Conservation (phyloP, 768 basidiomycete genomes). For the Filobasidium floriforme region DNA sequence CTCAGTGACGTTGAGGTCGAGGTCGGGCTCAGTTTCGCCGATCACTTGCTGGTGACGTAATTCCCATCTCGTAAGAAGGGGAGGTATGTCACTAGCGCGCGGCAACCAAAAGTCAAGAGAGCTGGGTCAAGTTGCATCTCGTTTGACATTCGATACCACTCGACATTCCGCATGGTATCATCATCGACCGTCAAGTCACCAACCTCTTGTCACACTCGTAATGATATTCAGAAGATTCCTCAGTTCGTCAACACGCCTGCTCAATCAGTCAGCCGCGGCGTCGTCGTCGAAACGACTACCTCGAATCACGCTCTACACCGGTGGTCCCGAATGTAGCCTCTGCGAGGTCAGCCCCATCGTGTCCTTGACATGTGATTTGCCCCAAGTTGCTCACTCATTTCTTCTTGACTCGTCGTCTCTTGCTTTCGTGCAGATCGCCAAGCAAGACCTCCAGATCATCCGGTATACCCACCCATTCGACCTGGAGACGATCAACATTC, state of each 20-base stretch:
- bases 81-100: too few relatives aligned
- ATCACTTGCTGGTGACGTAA: too few relatives aligned
- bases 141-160: too few relatives aligned
- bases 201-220: not conserved
- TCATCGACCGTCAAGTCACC: too few relatives aligned
- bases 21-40: too few relatives aligned
- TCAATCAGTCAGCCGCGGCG: not conserved
- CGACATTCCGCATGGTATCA: too few relatives aligned
- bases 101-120: too few relatives aligned
- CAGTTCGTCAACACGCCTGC: not conserved
- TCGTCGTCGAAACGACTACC: conserved; percentile 28
- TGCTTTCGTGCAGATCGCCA: conserved; percentile 30
- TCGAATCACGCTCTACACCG: conserved; percentile 40
- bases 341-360: conserved; percentile 37
- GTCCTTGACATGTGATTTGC: not conserved
- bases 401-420: not conserved
- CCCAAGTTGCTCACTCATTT: not conserved
- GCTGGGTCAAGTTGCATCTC: too few relatives aligned
- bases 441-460: conserved; percentile 34
- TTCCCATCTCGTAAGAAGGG: too few relatives aligned
- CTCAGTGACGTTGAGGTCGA: too few relatives aligned
- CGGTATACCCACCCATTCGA: conserved; percentile 36
- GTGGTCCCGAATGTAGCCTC: conserved; percentile 44
- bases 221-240: conserved; percentile 8
- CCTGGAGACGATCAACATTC: conserved; percentile 37